A percentile compares a stretch with the other conserved stretches of the same genome.
Evolutionary conservation across 805 yeast species (phyloP).

Genomic region (Isabelozyma heimii): DNA sequence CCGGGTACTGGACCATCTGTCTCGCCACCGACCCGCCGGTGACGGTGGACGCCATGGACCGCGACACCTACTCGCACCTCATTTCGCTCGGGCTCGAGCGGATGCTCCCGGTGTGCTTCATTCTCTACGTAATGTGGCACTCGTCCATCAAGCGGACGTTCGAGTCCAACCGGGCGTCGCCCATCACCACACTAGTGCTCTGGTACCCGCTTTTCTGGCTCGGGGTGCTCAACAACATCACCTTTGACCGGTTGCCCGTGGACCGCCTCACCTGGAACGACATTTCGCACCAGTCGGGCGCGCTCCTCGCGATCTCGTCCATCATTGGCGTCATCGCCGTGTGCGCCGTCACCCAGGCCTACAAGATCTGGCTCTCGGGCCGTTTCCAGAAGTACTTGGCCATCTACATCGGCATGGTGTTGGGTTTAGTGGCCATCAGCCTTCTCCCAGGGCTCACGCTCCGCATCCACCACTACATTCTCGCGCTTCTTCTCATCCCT

Average conservation of each 20-base stretch:
- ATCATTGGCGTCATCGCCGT: constrained; percentile 45
- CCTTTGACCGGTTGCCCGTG: constrained; percentile 85
- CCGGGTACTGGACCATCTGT: constrained; percentile 82
- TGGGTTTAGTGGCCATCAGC: constrained; percentile 44
- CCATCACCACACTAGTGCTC: constrained; percentile 42
- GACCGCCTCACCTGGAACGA: constrained; percentile 78
- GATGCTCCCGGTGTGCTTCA: constrained; percentile 70
- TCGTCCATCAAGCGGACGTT: constrained; percentile 52
- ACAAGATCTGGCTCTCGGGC: constrained; percentile 76
- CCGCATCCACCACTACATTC: constrained; percentile 74
- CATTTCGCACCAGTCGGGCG: constrained; percentile 73
- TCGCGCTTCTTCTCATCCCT: constrained; percentile 75
- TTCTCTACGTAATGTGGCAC: constrained; percentile 68
- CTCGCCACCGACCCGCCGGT: constrained; percentile 80
- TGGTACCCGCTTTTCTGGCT: constrained; percentile 87
- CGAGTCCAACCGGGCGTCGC: constrained; percentile 22
- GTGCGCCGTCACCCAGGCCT: constrained; percentile 72
- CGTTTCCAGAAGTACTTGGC: constrained; percentile 56
- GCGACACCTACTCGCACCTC: constrained; percentile 55
- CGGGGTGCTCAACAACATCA: constrained; percentile 80
- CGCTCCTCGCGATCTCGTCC: constrained; percentile 57
- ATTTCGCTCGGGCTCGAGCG: constrained; percentile 72
- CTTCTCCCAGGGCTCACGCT: constrained; percentile 65
- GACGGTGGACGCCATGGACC: constrained; percentile 50
- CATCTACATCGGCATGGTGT: constrained; percentile 48